phyloP scores from a whole-genome alignment of 1,284 basidiomycete genomes.

The Inonotus obliquus region DNA sequence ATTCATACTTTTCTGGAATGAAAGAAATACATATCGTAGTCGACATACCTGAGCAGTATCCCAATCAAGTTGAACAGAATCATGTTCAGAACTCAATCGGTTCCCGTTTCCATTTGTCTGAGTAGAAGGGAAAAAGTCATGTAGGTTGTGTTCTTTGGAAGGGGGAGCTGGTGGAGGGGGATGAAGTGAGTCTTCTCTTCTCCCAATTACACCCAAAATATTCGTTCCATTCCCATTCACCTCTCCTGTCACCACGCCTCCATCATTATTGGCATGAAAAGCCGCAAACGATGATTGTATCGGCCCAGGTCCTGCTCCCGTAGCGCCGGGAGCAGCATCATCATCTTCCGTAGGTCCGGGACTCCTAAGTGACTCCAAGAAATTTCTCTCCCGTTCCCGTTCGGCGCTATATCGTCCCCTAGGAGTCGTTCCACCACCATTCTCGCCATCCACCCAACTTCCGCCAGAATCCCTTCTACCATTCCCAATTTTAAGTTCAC shows the following conservation, averaged over 20 bases:
- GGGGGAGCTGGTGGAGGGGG: background rate
- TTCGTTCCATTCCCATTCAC: background rate
- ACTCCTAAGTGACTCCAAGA: constrained; percentile 15
- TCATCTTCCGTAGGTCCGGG: constrained; percentile 9
- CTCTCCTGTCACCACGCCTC: background rate
- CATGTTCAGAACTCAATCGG: constrained; percentile 21
- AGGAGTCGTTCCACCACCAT: constrained; percentile 12
- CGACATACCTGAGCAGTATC: constrained; percentile 52
- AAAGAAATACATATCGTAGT: background rate
- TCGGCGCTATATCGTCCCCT: constrained; percentile 10
- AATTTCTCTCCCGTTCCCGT: constrained; percentile 9
- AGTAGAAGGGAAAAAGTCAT: background rate
- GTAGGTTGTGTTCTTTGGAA: background rate
- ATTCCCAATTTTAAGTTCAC: background rate
- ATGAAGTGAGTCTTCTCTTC: background rate
- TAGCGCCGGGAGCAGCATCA: background rate
- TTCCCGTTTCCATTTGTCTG: constrained; percentile 3
- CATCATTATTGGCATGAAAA: background rate
- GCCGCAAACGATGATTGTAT: background rate
- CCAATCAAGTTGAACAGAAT: constrained; percentile 43
- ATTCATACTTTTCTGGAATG: background rate
- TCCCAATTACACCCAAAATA: background rate
- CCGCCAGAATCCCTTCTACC: background rate
- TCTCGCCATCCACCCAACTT: background rate
- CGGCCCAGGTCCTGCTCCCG: background rate